These are phyloP conservation scores for Piper longum DNA, from an alignment of 164 flowering plant species.

Conservation along the genomic window DNA sequence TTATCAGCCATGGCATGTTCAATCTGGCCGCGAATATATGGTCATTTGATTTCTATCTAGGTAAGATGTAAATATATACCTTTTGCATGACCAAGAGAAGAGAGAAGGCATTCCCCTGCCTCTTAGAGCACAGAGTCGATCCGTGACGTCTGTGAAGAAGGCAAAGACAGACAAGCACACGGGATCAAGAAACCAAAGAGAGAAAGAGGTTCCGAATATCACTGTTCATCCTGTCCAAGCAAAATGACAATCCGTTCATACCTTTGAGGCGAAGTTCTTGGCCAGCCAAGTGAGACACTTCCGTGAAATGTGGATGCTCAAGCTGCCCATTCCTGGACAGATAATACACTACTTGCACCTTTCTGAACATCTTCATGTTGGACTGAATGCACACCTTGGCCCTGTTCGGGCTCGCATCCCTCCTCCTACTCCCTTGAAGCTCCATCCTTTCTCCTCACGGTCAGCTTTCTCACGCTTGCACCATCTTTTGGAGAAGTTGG, in stretches of 20 bases:
- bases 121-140: slow-evolving; percentile 50
- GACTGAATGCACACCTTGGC: slow-evolving; percentile 12
- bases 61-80: slow-evolving; percentile 18
- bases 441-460: slow-evolving; percentile 15
- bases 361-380: slow-evolving; percentile 20
- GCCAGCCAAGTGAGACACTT: slow-evolving; percentile 29
- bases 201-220: neutral
- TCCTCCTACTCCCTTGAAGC: slow-evolving; percentile 16
- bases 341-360: slow-evolving; percentile 44
- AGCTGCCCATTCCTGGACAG: slow-evolving; percentile 54
- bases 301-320: slow-evolving; percentile 66
- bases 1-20: neutral
- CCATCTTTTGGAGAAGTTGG: too few species aligned
- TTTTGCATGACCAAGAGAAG: slow-evolving; percentile 93
- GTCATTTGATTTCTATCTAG: too few species aligned
- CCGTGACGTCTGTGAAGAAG: slow-evolving; percentile 44
- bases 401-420: slow-evolving; percentile 33
- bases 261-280: slow-evolving; percentile 14
- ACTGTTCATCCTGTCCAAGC: neutral
- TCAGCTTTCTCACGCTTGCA: too few species aligned
- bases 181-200: neutral
- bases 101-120: slow-evolving; percentile 79
- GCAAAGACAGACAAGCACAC: neutral
- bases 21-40: too few species aligned
- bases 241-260: neutral